A percentile compares a stretch with the other conserved stretches of the same genome.
phyloP scores from a whole-genome alignment of 1,139 yeast species.

The Torulaspora pretoriensis region DNA sequence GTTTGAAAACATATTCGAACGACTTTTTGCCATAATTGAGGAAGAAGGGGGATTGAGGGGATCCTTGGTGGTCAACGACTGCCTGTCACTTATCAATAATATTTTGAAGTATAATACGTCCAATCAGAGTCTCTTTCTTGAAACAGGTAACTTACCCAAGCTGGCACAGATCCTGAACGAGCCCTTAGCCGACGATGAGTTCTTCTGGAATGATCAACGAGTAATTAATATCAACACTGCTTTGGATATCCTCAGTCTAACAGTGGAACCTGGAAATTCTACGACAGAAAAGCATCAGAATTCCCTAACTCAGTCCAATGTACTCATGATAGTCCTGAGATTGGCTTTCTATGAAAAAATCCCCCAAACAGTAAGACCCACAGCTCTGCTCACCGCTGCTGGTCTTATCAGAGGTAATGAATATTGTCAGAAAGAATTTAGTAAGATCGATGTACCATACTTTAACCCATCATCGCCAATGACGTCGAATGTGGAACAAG shows the following conservation, averaged over 20 bases:
- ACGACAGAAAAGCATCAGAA: slow-evolving; percentile 59
- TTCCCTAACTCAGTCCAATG: slow-evolving; percentile 56
- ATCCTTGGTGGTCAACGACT: slow-evolving; percentile 86
- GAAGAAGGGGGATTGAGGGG: slow-evolving; percentile 91
- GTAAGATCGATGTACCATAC: slow-evolving; percentile 86
- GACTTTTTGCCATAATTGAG: slow-evolving; percentile 67
- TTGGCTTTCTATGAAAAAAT: slow-evolving; percentile 64
- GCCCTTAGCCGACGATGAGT: slow-evolving; percentile 48
- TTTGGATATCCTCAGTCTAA: slow-evolving; percentile 67
- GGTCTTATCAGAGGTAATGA: slow-evolving; percentile 66
- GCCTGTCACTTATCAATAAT: slow-evolving; percentile 68
- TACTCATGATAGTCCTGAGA: slow-evolving; percentile 61
- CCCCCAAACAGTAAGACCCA: slow-evolving; percentile 58
- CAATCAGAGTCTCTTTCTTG: slow-evolving; percentile 84
- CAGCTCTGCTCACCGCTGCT: slow-evolving; percentile 70
- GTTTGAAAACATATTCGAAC: slow-evolving; percentile 88
- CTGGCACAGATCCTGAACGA: slow-evolving; percentile 60
- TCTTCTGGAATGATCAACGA: slow-evolving; percentile 72
- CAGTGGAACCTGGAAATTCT: slow-evolving; percentile 73
- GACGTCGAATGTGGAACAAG: slow-evolving; percentile 24
- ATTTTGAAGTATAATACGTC: slow-evolving; percentile 79
- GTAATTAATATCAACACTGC: slow-evolving; percentile 60
- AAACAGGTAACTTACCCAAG: slow-evolving; percentile 71
- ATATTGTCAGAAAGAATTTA: slow-evolving; percentile 61
- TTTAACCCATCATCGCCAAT: slow-evolving; percentile 73